Conservation (phyloP, 352 stramenopile species). For the Pythium aphanidermatum region DNA sequence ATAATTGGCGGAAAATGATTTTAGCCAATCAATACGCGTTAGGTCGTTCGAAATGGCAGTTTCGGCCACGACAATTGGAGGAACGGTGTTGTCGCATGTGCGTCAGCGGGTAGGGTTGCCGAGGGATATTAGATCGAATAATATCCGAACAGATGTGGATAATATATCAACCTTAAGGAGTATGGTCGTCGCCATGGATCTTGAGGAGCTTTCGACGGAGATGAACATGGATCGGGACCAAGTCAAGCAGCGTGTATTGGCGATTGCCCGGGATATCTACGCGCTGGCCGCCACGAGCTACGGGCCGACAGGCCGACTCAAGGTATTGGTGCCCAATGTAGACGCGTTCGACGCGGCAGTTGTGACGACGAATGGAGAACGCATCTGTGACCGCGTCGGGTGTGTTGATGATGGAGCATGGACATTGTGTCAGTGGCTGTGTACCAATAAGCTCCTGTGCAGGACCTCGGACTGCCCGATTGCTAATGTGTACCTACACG, state of each 20-base stretch:
- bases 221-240: conserved; percentile 17
- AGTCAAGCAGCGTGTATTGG: conserved; percentile 25
- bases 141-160: no score
- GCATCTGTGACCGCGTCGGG: conserved; percentile 34
- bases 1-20: conserved; percentile 12
- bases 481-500: conserved; percentile 48
- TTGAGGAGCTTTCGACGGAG: not conserved
- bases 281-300: conserved; percentile 32
- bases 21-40: conserved; percentile 1
- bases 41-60: not conserved
- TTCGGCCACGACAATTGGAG: no score
- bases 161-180: no score
- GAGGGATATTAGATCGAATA: no score
- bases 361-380: conserved; percentile 32
- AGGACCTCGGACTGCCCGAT: conserved; percentile 29
- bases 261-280: conserved; percentile 25
- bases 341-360: conserved; percentile 33
- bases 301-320: conserved; percentile 31
- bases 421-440: no score
- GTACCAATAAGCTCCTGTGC: no score
- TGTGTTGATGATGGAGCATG: no score
- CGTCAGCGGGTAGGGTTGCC: no score
- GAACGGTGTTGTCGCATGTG: no score
- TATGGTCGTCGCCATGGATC: not conserved
- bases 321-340: conserved; percentile 43